These are phyloP conservation scores for peach (Prunus persica) DNA, from an alignment of 306 rosid genomes.

Conservation along the genomic window DNA sequence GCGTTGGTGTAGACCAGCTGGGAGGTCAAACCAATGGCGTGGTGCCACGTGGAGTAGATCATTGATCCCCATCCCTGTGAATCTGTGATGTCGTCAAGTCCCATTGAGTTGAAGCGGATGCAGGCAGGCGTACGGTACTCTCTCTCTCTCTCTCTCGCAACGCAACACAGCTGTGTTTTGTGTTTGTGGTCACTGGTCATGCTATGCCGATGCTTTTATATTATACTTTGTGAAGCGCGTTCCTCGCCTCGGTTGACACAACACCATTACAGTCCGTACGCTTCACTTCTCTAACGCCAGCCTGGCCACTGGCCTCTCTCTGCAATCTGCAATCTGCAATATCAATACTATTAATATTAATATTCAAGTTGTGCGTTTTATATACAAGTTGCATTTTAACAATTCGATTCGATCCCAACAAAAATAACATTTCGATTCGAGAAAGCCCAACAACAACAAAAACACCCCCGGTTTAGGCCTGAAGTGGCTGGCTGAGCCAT, in stretches of 20 bases:
- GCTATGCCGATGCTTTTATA: too few species aligned
- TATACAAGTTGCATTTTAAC: too few species aligned
- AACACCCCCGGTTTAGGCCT: too few species aligned
- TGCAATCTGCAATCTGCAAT: too few species aligned
- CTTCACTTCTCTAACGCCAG: neutral
- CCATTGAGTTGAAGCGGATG: neutral
- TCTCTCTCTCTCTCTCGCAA: too few species aligned
- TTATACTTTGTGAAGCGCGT: constrained; percentile 6
- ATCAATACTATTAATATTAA: neutral
- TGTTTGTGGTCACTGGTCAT: too few species aligned
- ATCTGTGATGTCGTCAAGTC: too few species aligned
- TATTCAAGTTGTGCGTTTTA: neutral
- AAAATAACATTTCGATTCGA: too few species aligned
- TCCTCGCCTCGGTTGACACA: neutral
- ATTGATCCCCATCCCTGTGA: neutral
- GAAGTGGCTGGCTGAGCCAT: too few species aligned
- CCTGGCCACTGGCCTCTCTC: constrained; percentile 14
- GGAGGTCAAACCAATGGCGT: neutral
- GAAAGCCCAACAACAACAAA: too few species aligned
- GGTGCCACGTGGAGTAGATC: neutral
- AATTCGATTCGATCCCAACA: too few species aligned
- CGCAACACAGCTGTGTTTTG: neutral
- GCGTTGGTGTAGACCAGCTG: neutral
- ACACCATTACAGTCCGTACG: constrained; percentile 12
- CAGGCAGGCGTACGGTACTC: neutral